Evolutionary conservation across 1,284 basidiomycete genomes (phyloP), one percentile per base, ranked within the genome.

Genomic region (Ustilago shanxiensis): DNA sequence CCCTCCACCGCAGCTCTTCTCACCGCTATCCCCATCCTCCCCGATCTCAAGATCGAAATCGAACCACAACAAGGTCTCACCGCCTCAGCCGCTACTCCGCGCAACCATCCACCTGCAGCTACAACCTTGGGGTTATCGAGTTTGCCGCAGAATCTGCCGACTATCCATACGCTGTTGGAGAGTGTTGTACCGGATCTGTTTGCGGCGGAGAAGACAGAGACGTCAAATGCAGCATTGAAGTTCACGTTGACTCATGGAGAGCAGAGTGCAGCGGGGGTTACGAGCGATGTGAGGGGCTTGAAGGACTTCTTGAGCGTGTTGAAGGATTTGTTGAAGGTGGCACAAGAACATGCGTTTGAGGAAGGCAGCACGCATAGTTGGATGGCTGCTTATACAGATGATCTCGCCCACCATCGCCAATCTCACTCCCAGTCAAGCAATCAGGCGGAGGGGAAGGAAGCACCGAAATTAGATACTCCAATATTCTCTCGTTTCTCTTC

Each of bases 271-370:
- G n/a, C 10, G 1, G 77, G 68, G 0, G 26, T 63, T n/a, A 79
- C 73, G 16, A 58, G 57, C 35, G 77, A 79, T 51, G 60, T 53
- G 0, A 52, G 62, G 5, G 70, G 73, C 7, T 39, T 79, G 8
- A 77, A 71, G 24, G 77, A 79, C 37, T 74, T 79, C n/a, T 49
- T 79, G 20, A 70, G 57, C 33, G 77, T 79, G 1, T n/a, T 74
- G 14, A 66, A 66, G 33, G 73, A 79, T 20, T 61, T 77, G 4
- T 58, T 72, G 26, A 63, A 64, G 3, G 47, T 65, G 1, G 66
- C 74, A 9, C 52, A 67, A 26, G 59, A 77, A 13, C 35, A 79
- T 39, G 13, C 18, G 11, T 71, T 78, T 28, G 55, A 49, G 2
- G 14, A 11, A 1, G 60, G 59, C 8, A 77, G 29, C 2, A 62